Base-by-base conservation (phyloP, 257 asterid genomes). In the Parsonsia alboflavescens region DNA sequence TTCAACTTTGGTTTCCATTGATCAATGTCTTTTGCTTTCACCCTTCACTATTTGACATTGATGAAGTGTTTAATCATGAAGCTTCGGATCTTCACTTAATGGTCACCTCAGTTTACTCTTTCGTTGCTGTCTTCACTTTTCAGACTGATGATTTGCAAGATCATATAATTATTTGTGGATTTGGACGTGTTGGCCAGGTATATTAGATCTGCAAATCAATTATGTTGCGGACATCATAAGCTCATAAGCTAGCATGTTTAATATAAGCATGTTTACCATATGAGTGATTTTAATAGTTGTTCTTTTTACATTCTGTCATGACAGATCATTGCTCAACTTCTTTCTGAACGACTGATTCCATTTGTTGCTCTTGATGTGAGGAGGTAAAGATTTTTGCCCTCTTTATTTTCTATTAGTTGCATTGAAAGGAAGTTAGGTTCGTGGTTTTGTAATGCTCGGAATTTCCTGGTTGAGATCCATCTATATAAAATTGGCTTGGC, bases 111-210 rank as follows among this genome's bases (percentile, higher is more conserved):
- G 45, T 59, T 67, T 75, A 22, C 50, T n/a, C 33, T 45, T 78
- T 42, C 76, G 71, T 73, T 80, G 68, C 73, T 45, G 46, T 68
- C 70, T 41, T 30, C 56, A 9, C 76, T 71, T 75, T 83, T 68
- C 92, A 92, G 99, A 95, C 99, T 1, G 99, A 95, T 80, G 99
- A 95, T 88, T 88, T 95, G 88, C 99, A 92, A 86, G 99, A 85
- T 84, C 99, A 95, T 77, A 95, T 95, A 70, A 95, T 95, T 76
- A 84, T 95, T 48, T 95, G 99, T 77, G 99, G 99, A 68, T 95
- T 95, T 84, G 99, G 99, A 82, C 99, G 99, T 54, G 99, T 92
- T 79, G 98, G 99, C 83, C 99, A 95, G 99, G 99, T 92, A 82
- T 57, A 5, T 65, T 22, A 67, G 10, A 65, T 72, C 54, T 73